Base-by-base conservation (phyloP, 306 rosid genomes). In the Begonia masoniana region DNA sequence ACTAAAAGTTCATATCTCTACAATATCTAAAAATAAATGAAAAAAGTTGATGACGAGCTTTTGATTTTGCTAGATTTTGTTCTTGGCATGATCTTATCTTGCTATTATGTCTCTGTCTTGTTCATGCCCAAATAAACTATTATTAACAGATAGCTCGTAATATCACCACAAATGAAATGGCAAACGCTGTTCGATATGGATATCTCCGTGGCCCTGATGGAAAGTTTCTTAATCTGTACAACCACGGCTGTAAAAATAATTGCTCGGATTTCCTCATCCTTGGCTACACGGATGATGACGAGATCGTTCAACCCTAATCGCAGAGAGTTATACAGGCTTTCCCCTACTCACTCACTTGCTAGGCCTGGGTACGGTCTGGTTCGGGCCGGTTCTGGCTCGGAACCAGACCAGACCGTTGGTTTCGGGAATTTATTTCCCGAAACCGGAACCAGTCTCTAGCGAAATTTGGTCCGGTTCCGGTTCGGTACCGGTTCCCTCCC, bases 171-270 rank as follows among this genome's bases (percentile, higher is more conserved):
- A 85, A 85, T 24, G 97, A 89, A 69, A 9, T 73, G 43, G 91
- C 87, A 41, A 89, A 89, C 54, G 78, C 83, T 7, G 6, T 67
- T 59, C 94, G 94, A 2, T 86, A 91, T 26, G 82, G 78, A 8
- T 86, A 86, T 74, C 96, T 86, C 46, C 88, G 74, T 3, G 86
- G 96, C 56, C 78, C 88, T 43, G 92, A 86, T 68, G 99, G 96
- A 65, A 64, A 47, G 67, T 83, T 86, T 73, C 77, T 77, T 50
- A 86, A 91, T 69, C 99, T 88, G 19, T 85, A 81, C 63, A 78
- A 83, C 67, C 82, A 73, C 54, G 97, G 96, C 7, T 86, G 82
- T 49, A 45, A 65, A 71, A 91, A 83, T 73, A 91, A 91, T 65
- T 91, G 96, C 71, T 51, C 61, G 13, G 86, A 91, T 70, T 83